Evolutionary conservation across 2,329 filamentous ascomycete species (phyloP).

Genomic region (Fusarium protoensiforme): DNA sequence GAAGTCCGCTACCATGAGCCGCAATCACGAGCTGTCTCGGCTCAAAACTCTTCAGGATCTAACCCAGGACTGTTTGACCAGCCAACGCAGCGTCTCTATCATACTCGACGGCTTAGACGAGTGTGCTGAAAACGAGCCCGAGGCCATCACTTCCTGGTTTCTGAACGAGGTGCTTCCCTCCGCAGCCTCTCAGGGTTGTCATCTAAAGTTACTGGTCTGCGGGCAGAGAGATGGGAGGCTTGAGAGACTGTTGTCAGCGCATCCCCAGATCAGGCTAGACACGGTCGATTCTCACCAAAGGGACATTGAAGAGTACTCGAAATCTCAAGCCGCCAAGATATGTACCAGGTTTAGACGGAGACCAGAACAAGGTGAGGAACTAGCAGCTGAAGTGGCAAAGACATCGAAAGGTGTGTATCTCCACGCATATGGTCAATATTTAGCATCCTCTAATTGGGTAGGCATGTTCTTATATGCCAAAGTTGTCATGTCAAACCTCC

Average conservation of each 20-base stretch:
- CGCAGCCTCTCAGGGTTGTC: rapidly evolving
- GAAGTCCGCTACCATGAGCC: background rate
- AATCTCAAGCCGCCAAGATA: rapidly evolving
- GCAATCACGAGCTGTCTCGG: background rate
- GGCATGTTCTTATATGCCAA: slow-evolving; percentile 28
- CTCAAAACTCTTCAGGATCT: background rate
- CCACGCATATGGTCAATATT: too few species aligned
- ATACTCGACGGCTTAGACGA: slow-evolving; percentile 23
- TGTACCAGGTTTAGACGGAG: rapidly evolving
- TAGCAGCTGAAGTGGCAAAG: background rate
- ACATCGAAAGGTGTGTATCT: slow-evolving; percentile 3
- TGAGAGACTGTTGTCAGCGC: rapidly evolving
- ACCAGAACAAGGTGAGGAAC: rapidly evolving
- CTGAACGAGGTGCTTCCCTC: rapidly evolving
- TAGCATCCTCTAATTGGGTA: background rate
- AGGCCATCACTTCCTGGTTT: background rate
- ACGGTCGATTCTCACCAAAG: rapidly evolving
- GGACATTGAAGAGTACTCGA: rapidly evolving
- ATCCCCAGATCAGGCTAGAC: background rate
- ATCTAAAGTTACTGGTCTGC: rapidly evolving
- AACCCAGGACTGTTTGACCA: background rate
- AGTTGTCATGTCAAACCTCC: slow-evolving; percentile 18
- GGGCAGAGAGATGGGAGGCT: background rate
- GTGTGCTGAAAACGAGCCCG: background rate
- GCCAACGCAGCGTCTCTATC: background rate